A percentile compares a stretch with the other conserved stretches of the same genome.
Evolutionary conservation across 2,329 filamentous ascomycete species (phyloP).

Genomic region (Zarea fungicola): DNA sequence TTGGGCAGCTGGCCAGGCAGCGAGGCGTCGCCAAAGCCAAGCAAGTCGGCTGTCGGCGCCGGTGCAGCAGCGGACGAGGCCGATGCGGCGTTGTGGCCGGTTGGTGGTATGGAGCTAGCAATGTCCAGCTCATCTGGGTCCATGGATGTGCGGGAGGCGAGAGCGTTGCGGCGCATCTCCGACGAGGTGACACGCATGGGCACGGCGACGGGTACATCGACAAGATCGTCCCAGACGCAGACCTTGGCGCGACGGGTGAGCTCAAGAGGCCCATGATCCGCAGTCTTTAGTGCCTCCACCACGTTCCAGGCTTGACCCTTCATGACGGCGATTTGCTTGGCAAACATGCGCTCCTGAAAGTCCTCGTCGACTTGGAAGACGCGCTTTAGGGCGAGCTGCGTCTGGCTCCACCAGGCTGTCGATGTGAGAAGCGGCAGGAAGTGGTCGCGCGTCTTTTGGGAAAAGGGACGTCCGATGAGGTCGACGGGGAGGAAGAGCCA

Average conservation of each 20-base stretch:
- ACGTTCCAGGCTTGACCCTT: conserved; percentile 99
- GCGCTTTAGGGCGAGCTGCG: conserved; percentile 75
- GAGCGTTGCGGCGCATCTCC: conserved; percentile 67
- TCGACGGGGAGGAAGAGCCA: conserved; percentile 98
- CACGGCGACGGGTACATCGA: conserved; percentile 91
- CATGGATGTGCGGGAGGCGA: conserved; percentile 41
- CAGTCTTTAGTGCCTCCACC: conserved; percentile 89
- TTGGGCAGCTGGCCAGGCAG: conserved; percentile 64
- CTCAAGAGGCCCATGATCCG: conserved; percentile 89
- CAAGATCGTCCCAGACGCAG: conserved; percentile 96
- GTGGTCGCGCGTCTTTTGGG: conserved; percentile 85
- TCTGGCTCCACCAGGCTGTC: conserved; percentile 95
- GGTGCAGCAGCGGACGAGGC: not conserved
- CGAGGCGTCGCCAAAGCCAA: conserved; percentile 51
- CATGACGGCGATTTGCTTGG: conserved; percentile 97
- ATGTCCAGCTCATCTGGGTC: conserved; percentile 96
- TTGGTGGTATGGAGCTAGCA: conserved; percentile 32
- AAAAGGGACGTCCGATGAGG: conserved; percentile 92
- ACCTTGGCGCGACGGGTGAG: conserved; percentile 85
- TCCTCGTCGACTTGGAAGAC: conserved; percentile 91
- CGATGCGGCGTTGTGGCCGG: conserved; percentile 17
- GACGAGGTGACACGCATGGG: conserved; percentile 79
- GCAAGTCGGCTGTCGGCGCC: conserved; percentile 57
- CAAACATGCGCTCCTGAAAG: conserved; percentile 98
- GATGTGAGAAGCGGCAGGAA: conserved; percentile 95